Base-by-base conservation (phyloP, 768 basidiomycete species). In the Tricholomella constricta region DNA sequence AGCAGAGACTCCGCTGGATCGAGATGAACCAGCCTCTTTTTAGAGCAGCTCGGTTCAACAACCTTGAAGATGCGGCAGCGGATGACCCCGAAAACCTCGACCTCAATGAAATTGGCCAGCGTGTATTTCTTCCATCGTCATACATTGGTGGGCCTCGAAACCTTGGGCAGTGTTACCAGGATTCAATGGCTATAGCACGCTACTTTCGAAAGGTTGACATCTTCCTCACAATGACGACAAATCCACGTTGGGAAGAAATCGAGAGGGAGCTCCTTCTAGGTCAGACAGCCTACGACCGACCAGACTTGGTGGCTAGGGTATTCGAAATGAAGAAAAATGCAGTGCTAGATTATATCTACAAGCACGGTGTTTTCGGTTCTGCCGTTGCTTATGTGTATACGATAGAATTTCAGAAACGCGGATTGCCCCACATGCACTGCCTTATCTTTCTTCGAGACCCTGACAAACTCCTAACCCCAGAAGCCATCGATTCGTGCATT, bases 351-450 rank as follows among this genome's bases (percentile, higher is more conserved):
- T 65, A 69, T 20, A 70, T 84, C 7, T 50, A 43, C 20, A 63
- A 65, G 11, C 22, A 71, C 36, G 71, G 72, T 7, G 64, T 77
- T 37, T 73, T 80, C 66, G 82, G 81, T 0, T 8, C 52, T 1
- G 52, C 65, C 6, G 72, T 72, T 29, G 82, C 76, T 4, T 64
- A 71, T 50, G 74, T 84, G 0, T 79, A 80, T 50, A 75, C 73
- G 9, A 81, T 82, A 45, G 79, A 86, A 54, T 84, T 82, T 58
- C 82, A 84, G 59, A 84, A 84, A 53, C 62, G 76, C 0, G 78
- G 80, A 0, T 72, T 85, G 0, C 81, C 81, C 22, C 81, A 84
- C 55, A 74, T 77, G 58, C 83, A 85, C 60, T 55, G 77, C 9
- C 58, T 84, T 1, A 63, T 84, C 38, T 76, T 78, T 52, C 60